These are phyloP conservation scores for Neotropicomus parvogracilis DNA, from an alignment of 1,284 basidiomycete species.

Conservation along the genomic window DNA sequence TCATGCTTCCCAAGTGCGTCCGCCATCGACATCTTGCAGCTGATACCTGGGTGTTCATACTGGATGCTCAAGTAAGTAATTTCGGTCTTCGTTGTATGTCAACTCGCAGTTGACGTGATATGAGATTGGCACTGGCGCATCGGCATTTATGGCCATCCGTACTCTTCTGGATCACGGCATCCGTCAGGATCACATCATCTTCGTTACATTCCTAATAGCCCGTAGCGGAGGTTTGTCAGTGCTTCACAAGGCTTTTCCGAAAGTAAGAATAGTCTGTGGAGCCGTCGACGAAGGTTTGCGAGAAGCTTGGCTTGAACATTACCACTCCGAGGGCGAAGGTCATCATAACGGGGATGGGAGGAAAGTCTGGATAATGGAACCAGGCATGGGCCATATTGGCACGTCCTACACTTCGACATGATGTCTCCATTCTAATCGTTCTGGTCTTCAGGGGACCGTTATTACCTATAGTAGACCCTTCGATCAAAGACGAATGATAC, in stretches of 20 bases:
- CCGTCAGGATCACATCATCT: slow-evolving; percentile 76
- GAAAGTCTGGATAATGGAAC: slow-evolving; percentile 73
- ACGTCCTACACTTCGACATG: slow-evolving; percentile 18
- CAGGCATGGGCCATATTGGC: slow-evolving; percentile 83
- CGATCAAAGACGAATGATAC: background rate
- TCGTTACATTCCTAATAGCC: slow-evolving; percentile 86
- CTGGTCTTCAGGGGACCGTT: slow-evolving; percentile 41
- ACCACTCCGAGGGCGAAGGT: slow-evolving; percentile 41
- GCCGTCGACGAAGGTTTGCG: slow-evolving; percentile 73
- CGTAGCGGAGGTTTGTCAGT: slow-evolving; percentile 76
- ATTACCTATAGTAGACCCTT: slow-evolving; percentile 38
- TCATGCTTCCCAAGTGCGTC: slow-evolving; percentile 72
- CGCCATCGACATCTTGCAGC: slow-evolving; percentile 62
- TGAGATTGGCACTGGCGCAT: slow-evolving; percentile 91
- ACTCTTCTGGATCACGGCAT: slow-evolving; percentile 95
- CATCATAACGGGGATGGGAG: slow-evolving; percentile 41
- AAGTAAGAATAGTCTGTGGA: slow-evolving; percentile 77
- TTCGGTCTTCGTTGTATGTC: background rate
- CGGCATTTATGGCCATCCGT: slow-evolving; percentile 96
- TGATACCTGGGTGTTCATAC: slow-evolving; percentile 81
- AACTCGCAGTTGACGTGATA: background rate
- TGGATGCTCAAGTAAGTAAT: slow-evolving; percentile 77
- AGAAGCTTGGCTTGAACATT: slow-evolving; percentile 65
- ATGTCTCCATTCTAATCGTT: slow-evolving; percentile 7
- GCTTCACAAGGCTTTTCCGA: slow-evolving; percentile 78